Percentiles rank a stretch among this genome's conserved stretches.
phyloP scores from a whole-genome alignment of 371 early-diverging fungal species.

The Mortierella sp. region DNA sequence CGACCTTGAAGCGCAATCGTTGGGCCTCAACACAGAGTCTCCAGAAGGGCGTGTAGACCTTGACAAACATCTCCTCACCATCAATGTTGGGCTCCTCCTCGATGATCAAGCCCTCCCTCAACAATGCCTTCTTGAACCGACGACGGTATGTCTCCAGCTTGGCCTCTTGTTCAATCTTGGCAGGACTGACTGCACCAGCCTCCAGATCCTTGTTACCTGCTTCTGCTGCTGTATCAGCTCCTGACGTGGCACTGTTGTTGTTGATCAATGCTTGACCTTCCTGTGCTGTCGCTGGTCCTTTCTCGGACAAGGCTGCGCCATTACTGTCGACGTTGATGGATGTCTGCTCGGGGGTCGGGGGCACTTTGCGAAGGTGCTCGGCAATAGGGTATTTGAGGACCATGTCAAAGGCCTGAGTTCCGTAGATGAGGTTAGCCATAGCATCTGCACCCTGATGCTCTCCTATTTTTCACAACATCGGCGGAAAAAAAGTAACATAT shows the following conservation, averaged over 20 bases:
- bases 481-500: background rate
- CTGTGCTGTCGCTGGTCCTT: constrained; percentile 23
- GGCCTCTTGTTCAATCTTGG: constrained; percentile 32
- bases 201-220: constrained; percentile 28
- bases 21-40: constrained; percentile 62
- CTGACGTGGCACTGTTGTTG: constrained; percentile 8
- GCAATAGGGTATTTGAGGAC: constrained; percentile 52
- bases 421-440: constrained; percentile 50
- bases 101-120: constrained; percentile 60
- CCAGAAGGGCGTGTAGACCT: constrained; percentile 65
- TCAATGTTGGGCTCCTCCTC: constrained; percentile 60
- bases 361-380: constrained; percentile 45
- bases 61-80: constrained; percentile 61
- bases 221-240: constrained; percentile 15
- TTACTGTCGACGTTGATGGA: constrained; percentile 34
- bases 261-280: constrained; percentile 19
- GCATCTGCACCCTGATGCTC: constrained; percentile 57
- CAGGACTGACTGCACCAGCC: constrained; percentile 13
- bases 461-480: constrained; percentile 19
- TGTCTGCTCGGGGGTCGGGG: constrained; percentile 11
- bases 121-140: constrained; percentile 59
- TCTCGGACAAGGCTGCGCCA: background rate
- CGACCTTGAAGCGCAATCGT: constrained; percentile 42
- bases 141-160: constrained; percentile 27
- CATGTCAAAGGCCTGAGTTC: constrained; percentile 58